Evolutionary conservation across 805 yeast species (phyloP).

Genomic region (Yamadazyma sp.): DNA sequence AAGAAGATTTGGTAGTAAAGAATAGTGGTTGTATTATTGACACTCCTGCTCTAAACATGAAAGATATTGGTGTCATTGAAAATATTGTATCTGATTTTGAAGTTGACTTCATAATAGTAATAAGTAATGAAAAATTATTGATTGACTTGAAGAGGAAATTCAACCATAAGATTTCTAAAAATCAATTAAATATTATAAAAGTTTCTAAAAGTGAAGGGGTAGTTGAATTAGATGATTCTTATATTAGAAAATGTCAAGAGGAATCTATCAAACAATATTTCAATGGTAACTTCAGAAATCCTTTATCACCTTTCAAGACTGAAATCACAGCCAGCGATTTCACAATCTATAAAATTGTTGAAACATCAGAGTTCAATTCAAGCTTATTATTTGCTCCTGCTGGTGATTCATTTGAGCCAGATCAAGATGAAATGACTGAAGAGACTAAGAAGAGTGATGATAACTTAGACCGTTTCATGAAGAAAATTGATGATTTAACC

Average conservation of each 20-base stretch:
- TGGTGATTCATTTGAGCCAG: constrained; percentile 39
- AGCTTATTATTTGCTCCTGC: constrained; percentile 40
- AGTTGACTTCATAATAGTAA: constrained; percentile 58
- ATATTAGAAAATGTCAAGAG: constrained; percentile 68
- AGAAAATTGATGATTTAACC: constrained; percentile 40
- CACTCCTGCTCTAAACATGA: constrained; percentile 61
- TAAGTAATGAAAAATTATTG: constrained; percentile 72
- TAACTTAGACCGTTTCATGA: constrained; percentile 31
- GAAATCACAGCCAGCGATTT: constrained; percentile 65
- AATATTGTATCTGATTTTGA: constrained; percentile 58
- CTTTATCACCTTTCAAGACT: constrained; percentile 82
- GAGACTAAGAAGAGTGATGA: constrained; percentile 22
- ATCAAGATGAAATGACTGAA: constrained; percentile 15
- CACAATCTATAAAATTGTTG: constrained; percentile 58
- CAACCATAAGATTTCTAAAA: constrained; percentile 23
- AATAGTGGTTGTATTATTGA: constrained; percentile 67
- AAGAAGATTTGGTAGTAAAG: constrained; percentile 43
- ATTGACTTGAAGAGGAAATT: constrained; percentile 59
- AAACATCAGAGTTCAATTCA: constrained; percentile 34
- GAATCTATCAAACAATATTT: constrained; percentile 81
- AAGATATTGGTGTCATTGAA: constrained; percentile 51
- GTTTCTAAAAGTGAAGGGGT: constrained; percentile 74
- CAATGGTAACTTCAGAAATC: constrained; percentile 67
- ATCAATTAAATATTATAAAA: constrained; percentile 49
- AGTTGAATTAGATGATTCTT: constrained; percentile 69